Base-by-base conservation (phyloP, 2,329 filamentous ascomycete genomes). In the Ascochyta clinopodiicola region DNA sequence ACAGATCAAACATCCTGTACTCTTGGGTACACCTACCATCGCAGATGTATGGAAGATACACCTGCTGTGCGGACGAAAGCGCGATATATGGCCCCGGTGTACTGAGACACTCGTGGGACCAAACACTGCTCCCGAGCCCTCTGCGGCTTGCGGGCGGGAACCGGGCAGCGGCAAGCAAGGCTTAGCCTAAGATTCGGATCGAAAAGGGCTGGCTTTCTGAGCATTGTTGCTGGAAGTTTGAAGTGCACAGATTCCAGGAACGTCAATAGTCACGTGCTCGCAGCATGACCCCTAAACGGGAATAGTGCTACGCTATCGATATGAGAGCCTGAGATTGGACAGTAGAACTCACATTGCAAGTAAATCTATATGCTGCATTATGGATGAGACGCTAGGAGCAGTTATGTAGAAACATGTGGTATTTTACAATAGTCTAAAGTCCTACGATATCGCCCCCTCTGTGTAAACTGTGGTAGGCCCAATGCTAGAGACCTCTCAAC, bases 21-120 rank as follows among this genome's bases (percentile, higher is more conserved):
- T 72, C 56, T 73, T 73, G 5, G 70, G 70, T 42, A 73, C 70
- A 43, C 70, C 70, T 22, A 73, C 70, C 70, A 73, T 35, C 1
- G n/a, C 32, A 31, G 29, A 31, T 4, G 29, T 15, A 31, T 13
- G 12, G 29, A 31, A 42, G 32, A 36, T 15, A 40, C 43, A 17
- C 29, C 12, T 38, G 51, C 31, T 52, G 36, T 46, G 32, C 22
- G 19, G 36, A 49, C 31, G 43, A 44, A 32, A n/a, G 13, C 44
- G 32, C 25, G 24, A 19, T 29, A 24, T 29, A 22, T 37, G 21
- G 22, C 19, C 4, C 24, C 34, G 21, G 38, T 31, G 44, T 34
- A 31, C 12, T 9, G 43, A 17, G 21, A 46, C 37, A 17, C 29
- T 25, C 27, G 46, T 45, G 36, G 27, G 42, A 38, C 36, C 31